Percentiles rank a stretch among this genome's conserved stretches.
Evolutionary conservation across 805 yeast genomes (phyloP).

Genomic region (Huiozyma sinensis): DNA sequence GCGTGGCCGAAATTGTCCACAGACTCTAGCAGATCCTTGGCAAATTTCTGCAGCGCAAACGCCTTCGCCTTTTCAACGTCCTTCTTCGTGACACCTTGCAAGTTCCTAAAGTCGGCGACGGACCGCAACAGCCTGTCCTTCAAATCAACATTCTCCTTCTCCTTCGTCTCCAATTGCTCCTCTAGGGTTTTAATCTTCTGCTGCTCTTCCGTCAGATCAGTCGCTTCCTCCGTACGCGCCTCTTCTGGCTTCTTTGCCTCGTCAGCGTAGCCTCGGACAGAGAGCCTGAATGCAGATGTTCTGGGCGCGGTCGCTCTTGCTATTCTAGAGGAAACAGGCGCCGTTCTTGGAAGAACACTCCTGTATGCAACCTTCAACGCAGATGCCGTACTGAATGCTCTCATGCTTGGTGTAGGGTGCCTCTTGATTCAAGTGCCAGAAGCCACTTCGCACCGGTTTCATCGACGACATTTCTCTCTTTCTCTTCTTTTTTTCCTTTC

Average conservation of each 20-base stretch:
- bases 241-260: constrained; percentile 15
- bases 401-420: not conserved
- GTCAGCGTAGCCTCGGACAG: constrained; percentile 19
- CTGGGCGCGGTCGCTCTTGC: constrained; percentile 1
- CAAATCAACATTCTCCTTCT: constrained; percentile 66
- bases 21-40: constrained; percentile 80
- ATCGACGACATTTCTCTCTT: too few relatives aligned
- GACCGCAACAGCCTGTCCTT: constrained; percentile 77
- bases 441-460: too few relatives aligned
- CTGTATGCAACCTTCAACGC: not conserved
- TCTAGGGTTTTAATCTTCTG: constrained; percentile 32
- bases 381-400: constrained; percentile 1
- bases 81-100: constrained; percentile 81
- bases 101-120: constrained; percentile 84
- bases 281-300: not conserved
- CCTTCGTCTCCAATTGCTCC: constrained; percentile 47
- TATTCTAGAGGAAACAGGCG: not conserved
- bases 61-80: constrained; percentile 82
- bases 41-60: constrained; percentile 85
- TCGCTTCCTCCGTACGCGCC: constrained; percentile 8
- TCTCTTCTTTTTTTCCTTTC: too few relatives aligned
- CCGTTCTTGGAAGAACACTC: constrained; percentile 1
- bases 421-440: too few relatives aligned
- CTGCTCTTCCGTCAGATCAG: constrained; percentile 16
- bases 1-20: constrained; percentile 88